Evolutionary conservation across 805 yeast genomes (phyloP).

Genomic region (Zygosaccharomyces bailii): DNA sequence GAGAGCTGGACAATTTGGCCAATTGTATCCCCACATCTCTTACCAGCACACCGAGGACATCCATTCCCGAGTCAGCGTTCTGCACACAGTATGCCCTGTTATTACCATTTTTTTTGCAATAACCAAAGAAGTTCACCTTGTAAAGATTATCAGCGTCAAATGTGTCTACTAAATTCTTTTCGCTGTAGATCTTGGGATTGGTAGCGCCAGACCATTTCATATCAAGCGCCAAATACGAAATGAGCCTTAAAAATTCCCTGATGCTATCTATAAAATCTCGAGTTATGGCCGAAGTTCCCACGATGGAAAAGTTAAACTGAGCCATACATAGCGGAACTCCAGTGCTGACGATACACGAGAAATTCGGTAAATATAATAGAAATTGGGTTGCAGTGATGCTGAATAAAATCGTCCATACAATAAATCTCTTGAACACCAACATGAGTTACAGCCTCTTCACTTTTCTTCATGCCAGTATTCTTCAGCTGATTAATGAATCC

Average conservation of each 20-base stretch:
- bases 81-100: conserved; percentile 22
- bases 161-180: conserved; percentile 29
- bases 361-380: conserved; percentile 25
- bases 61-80: conserved; percentile 26
- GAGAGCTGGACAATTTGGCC: conserved; percentile 21
- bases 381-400: conserved; percentile 19
- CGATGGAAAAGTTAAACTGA: conserved; percentile 27
- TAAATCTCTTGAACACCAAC: conserved; percentile 18
- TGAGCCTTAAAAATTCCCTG: conserved; percentile 26
- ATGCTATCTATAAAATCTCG: conserved; percentile 25
- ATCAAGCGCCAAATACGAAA: conserved; percentile 33
- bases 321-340: conserved; percentile 27
- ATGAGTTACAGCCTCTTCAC: conserved; percentile 1
- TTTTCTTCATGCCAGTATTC: not conserved
- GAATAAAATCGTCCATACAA: conserved; percentile 21
- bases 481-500: no score
- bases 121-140: conserved; percentile 30
- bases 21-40: conserved; percentile 34
- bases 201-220: conserved; percentile 26
- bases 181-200: conserved; percentile 22
- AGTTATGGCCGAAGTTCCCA: conserved; percentile 24
- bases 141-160: conserved; percentile 23
- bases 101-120: conserved; percentile 23
- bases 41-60: conserved; percentile 26
- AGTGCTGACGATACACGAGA: conserved; percentile 23